phyloP scores from a whole-genome alignment of 2,329 filamentous ascomycete genomes.

The Trichoderma breve region DNA sequence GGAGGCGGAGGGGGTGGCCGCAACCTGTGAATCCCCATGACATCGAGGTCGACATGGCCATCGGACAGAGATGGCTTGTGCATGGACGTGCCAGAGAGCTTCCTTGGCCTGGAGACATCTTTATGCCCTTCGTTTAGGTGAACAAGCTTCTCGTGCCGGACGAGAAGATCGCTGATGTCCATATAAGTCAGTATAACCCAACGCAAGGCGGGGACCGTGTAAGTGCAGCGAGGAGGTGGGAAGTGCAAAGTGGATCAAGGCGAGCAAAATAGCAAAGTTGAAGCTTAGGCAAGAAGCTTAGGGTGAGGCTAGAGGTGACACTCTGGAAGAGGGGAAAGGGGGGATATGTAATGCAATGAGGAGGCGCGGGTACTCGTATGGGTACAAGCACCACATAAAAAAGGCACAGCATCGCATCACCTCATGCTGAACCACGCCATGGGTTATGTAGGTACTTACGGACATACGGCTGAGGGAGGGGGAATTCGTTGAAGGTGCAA shows the following conservation, averaged over 20 bases:
- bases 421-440: constrained; percentile 1
- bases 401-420: neutral
- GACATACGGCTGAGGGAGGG: neutral
- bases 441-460: neutral
- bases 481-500: neutral
- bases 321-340: constrained; percentile 9
- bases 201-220: neutral
- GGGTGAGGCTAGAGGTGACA: neutral
- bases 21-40: constrained; percentile 42
- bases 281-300: constrained; percentile 15
- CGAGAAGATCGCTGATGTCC: constrained; percentile 63
- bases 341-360: constrained; percentile 17
- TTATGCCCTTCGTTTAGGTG: constrained; percentile 61
- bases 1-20: constrained; percentile 26
- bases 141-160: constrained; percentile 63
- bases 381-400: constrained; percentile 15
- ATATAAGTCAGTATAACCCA: constrained; percentile 46
- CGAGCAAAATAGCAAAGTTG: neutral
- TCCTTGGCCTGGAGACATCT: constrained; percentile 51
- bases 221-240: neutral
- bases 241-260: constrained; percentile 5
- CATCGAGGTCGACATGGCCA: constrained; percentile 46
- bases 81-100: constrained; percentile 46
- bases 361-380: constrained; percentile 13
- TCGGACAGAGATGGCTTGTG: constrained; percentile 49